Base-by-base conservation (phyloP, 2,329 filamentous ascomycete genomes). In the Thielaviopsis ethacetica region DNA sequence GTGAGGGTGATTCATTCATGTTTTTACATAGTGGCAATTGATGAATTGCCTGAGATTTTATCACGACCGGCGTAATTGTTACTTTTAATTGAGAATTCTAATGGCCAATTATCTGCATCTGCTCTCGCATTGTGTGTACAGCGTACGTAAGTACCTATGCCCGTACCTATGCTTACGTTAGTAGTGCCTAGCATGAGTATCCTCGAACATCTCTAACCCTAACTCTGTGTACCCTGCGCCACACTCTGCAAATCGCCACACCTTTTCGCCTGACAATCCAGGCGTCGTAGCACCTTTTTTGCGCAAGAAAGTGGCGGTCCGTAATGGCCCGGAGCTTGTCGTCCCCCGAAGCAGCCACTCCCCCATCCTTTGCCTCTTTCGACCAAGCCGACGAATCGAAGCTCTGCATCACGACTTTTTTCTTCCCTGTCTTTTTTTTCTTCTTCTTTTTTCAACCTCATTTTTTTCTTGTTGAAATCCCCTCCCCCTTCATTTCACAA, bases 281-380 rank as follows among this genome's bases (percentile, higher is more conserved):
- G 56, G 56, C 56, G 50, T 49, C 56, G 53, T 34, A 57, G 49
- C 38, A 34, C 17, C 22, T n/a, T 53, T 21, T 44, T 44, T 44
- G 44, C 26, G 50, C 30, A 57, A 50, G 34, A 57, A n/a, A 24
- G 22, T 58, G 56, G 50, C 49, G 24, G 30, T 50, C 56, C 49
- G 56, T 54, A 58, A 58, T 58, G 50, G 50, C 51, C 56, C 56
- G 56, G 56, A 58, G 50, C 50, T 53, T 13, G 49, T 58, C 21
- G 19, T 21, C 51, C 38, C n/a, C 30, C 38, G 21, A 41, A 44
- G 26, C 15, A 12, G 22, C 53, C 41, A 44, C 15, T 26, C 19
- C 38, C 21, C 38, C 21, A 49, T 50, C 54, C 54, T 56, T 56
- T 56, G 38, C 38, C 30, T 34, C 54, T 44, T 34, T 34, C 30